Evolutionary conservation across 371 early-diverging fungal genomes (phyloP), one percentile per base, ranked within the genome.

Genomic region (Mortierella sp.): DNA sequence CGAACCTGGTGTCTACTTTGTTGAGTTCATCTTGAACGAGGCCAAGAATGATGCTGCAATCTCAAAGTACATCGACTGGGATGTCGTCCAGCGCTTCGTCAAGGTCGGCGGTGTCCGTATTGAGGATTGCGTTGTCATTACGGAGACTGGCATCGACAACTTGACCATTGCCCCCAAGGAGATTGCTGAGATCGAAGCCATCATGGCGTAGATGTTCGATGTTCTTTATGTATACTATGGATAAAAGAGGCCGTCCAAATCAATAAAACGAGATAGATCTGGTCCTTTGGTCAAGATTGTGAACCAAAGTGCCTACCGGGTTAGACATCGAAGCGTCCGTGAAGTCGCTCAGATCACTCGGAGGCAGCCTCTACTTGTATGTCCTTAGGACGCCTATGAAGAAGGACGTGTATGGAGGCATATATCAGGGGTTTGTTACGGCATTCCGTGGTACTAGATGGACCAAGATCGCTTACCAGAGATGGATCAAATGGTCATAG

Each of bases 81-180:
- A 87, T 19, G 83, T 83, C 4, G 80, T 94, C 21, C 81, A 86
- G 53, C 84, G 87, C 54, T 94, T 91, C 79, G 81, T 83, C 63
- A 68, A 82, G 51, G 93, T 95, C 17, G 97, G 97, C 47, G 97
- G 97, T 71, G 95, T 97, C 45, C 88, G 97, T 71, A 96, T 97
- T 52, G 97, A 97, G 74, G 96, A 96, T 67, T 91, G 92, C 63
- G 90, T 96, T 28, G 84, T 92, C 34, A 88, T 93, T 37, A 92
- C 91, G 16, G 85, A 88, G 57, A 80, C 84, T 39, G 92, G 91
- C 24, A 76, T 82, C 63, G 80, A 85, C 54, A 93, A 93, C 78
- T 80, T 93, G 73, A 93, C 94, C 41, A 83, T 83, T 37, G 90
- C 81, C n/a, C 91, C 90, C 51, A 92, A 92, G 81, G 88, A 88